Evolutionary conservation across 2,329 filamentous ascomycete genomes (phyloP).

Genomic region (Sphaerulina populicola): DNA sequence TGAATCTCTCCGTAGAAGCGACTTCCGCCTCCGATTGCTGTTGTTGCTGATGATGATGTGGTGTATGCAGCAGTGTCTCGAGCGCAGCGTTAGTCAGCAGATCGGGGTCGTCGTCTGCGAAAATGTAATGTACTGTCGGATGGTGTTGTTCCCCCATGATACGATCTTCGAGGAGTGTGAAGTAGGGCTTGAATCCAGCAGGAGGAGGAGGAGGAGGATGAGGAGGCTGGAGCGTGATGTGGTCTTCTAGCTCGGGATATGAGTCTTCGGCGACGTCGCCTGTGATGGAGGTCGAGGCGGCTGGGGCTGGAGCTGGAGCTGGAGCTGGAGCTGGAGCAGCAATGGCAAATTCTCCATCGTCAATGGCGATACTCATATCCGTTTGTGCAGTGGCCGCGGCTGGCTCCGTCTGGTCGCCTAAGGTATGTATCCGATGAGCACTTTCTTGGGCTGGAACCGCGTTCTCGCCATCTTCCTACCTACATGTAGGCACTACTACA

Average conservation of each 20-base stretch:
- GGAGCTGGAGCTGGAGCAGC: background rate
- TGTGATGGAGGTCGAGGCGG: background rate
- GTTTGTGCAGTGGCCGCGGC: background rate
- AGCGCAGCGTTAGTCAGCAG: constrained; percentile 60
- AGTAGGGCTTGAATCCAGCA: constrained; percentile 65
- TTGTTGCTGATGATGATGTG: constrained; percentile 7
- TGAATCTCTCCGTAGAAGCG: constrained; percentile 43
- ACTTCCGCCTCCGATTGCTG: constrained; percentile 10
- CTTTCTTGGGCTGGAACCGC: background rate
- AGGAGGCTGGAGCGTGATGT: constrained; percentile 23
- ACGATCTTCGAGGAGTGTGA: constrained; percentile 71
- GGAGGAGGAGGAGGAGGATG: background rate
- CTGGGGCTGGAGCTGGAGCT: background rate
- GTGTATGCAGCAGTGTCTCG: constrained; percentile 36
- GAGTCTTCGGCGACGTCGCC: constrained; percentile 17
- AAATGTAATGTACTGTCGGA: constrained; percentile 83
- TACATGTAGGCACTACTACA: background rate
- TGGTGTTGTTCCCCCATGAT: constrained; percentile 69
- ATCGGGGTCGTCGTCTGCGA: constrained; percentile 81
- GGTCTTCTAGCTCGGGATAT: constrained; percentile 18
- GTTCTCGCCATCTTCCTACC: background rate
- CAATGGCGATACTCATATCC: constrained; percentile 10
- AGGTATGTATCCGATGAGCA: background rate
- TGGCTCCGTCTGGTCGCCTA: background rate
- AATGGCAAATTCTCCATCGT: constrained; percentile 11